Conservation (phyloP, 306 rosid species). For the Pyrus pyrifolia region DNA sequence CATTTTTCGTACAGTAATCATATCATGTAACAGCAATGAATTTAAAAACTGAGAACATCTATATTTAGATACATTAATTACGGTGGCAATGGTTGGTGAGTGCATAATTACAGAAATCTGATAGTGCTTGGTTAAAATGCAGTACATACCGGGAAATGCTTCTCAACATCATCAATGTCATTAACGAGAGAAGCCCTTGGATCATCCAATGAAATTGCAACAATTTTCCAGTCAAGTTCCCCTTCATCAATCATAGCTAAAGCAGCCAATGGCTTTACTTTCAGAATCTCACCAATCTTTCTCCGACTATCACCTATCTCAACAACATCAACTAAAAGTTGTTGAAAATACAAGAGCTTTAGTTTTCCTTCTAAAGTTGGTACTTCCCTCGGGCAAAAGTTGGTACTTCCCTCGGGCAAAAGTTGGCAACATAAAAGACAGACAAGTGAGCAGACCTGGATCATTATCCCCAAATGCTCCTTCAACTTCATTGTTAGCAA, state of each 20-base stretch:
- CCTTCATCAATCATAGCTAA: slow-evolving; percentile 99
- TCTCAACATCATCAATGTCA: slow-evolving; percentile 79
- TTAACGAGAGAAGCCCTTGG: slow-evolving; percentile 82
- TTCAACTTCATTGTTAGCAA: slow-evolving; percentile 74
- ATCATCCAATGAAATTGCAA: slow-evolving; percentile 92
- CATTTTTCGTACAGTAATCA: neutral
- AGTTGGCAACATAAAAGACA: neutral
- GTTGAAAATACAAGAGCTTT: slow-evolving; percentile 1
- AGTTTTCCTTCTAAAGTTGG: neutral
- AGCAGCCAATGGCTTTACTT: slow-evolving; percentile 87
- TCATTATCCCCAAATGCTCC: slow-evolving; percentile 96
- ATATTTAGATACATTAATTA: neutral
- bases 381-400: neutral
- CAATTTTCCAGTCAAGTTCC: slow-evolving; percentile 98
- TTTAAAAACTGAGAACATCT: neutral
- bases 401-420: neutral
- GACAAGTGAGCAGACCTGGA: slow-evolving; percentile 43
- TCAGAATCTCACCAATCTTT: slow-evolving; percentile 76
- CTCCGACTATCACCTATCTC: slow-evolving; percentile 71
- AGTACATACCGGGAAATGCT: slow-evolving; percentile 81
- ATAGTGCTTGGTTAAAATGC: neutral
- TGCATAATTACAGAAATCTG: neutral
- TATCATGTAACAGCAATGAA: neutral
- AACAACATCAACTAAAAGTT: slow-evolving; percentile 73
- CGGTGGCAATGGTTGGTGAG: neutral